Evolutionary conservation across 129 eudicot species (phyloP).

Genomic region (Ambrosia trifida): DNA sequence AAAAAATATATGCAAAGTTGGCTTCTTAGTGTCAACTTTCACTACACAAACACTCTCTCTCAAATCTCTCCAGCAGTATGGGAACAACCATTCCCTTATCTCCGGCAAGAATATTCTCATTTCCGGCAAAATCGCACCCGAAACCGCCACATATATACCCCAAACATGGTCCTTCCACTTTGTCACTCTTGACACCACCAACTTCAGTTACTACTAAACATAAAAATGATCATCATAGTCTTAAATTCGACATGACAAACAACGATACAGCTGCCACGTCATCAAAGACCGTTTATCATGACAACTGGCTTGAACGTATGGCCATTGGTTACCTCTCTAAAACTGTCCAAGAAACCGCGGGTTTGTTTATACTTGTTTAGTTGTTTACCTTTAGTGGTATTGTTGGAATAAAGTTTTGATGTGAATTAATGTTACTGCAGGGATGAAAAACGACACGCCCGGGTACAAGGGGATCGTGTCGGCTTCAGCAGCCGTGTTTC

Average conservation of each 20-base stretch:
- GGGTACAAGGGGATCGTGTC: constrained; percentile 76
- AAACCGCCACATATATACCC: constrained; percentile 23
- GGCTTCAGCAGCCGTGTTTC: constrained; percentile 45
- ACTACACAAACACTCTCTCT: constrained; percentile 3
- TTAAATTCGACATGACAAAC: constrained; percentile 1
- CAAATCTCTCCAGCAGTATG: constrained; percentile 29
- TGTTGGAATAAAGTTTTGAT: not conserved
- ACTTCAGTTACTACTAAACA: constrained; percentile 8
- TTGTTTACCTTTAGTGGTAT: no score
- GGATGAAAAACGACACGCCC: constrained; percentile 43
- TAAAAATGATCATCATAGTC: not conserved
- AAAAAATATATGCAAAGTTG: constrained; percentile 15
- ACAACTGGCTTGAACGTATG: constrained; percentile 64
- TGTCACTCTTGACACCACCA: constrained; percentile 13
- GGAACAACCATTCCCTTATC: constrained; percentile 31
- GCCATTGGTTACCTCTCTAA: constrained; percentile 70
- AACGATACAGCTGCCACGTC: constrained; percentile 7
- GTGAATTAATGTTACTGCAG: constrained; percentile 22
- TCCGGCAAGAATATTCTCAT: constrained; percentile 17
- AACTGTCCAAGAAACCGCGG: constrained; percentile 60
- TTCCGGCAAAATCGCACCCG: constrained; percentile 20
- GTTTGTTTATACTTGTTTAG: constrained; percentile 36
- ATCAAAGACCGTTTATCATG: constrained; percentile 44
- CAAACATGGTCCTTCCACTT: not conserved
- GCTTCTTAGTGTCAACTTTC: not conserved